Evolutionary conservation across 441 rosid genomes (phyloP).

Genomic region (Mallotus japonicus): DNA sequence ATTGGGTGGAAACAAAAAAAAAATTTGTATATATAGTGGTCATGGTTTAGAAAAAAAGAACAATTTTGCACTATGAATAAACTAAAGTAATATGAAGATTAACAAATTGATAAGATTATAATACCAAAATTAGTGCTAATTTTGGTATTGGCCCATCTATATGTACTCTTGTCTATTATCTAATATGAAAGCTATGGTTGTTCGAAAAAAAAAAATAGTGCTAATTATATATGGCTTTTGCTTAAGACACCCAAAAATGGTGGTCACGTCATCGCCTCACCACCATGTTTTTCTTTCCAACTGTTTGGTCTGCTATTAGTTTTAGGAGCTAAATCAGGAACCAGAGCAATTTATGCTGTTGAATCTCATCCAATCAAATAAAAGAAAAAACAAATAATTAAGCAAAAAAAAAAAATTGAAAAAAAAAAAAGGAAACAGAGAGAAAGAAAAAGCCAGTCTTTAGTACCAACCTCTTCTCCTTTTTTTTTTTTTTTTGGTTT

Average conservation of each 20-base stretch:
- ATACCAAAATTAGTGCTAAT: conserved; percentile 2
- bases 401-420: neutral
- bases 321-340: conserved; percentile 67
- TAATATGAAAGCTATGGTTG: no score
- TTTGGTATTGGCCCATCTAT: no score
- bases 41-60: neutral
- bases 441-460: conserved; percentile 27
- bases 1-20: no score
- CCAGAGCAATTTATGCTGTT: conserved; percentile 32
- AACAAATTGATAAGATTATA: neutral
- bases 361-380: conserved; percentile 33
- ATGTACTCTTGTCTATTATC: no score
- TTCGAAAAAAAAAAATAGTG: no score
- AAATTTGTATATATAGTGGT: no score
- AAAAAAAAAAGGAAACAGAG: conserved; percentile 18
- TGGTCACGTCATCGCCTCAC: conserved; percentile 35
- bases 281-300: conserved; percentile 54
- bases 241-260: conserved; percentile 36
- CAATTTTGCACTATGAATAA: neutral
- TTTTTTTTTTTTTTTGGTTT: conserved; percentile 2
- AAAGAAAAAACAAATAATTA: conserved; percentile 1
- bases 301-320: conserved; percentile 65
- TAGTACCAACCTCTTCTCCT: conserved; percentile 18
- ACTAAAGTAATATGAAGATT: neutral
- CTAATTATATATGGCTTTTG: neutral